Base-by-base conservation (phyloP, 1,284 basidiomycete genomes). In the Trametes sp. region DNA sequence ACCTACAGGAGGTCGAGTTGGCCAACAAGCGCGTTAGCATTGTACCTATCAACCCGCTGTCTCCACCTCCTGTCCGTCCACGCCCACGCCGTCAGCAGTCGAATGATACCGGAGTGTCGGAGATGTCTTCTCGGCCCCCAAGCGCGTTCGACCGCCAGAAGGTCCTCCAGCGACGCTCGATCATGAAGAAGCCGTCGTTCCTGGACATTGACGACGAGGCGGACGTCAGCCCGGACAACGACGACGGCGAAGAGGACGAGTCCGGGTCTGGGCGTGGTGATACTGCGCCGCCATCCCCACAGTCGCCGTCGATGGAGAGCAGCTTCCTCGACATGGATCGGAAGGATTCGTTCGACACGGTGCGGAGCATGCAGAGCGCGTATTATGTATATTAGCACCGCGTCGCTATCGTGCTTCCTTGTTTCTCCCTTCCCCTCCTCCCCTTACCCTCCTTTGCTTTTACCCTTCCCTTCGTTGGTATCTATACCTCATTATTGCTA, bases 151-250 rank as follows among this genome's bases (percentile, higher is more conserved):
- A 73, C 52, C 61, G 63, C 36, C 66, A 68, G 66, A 71, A 68
- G 63, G 64, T 62, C 9, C 35, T 70, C 41, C 61, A 72, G 55
- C 73, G 75, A 44, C 72, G 74, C 35, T 75, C 73, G 31, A 72
- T 90, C 64, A 82, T 87, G 77, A 81, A 81, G 69, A 89, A 89
- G 69, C 86, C 89, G 13, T 90, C 88, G 3, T 91, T 91, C 71
- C 76, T 91, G 55, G 87, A 90, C 42, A 88, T 91, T 60, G 84
- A 84, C 21, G 79, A 80, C 64, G 87, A 87, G 54, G 50, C 53
- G 29, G 74, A 71, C 42, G 52, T 21, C 54, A 80, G 82, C 19
- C 72, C 74, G 49, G 82, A 80, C 51, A 64, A 61, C 52, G 60
- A 54, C n/a, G 33, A 24, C 23, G 49, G 23, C 23, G 64, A 63